These are phyloP conservation scores for Obelidium mucronatum DNA, from an alignment of 192 early-diverging fungal species.

Conservation along the genomic window DNA sequence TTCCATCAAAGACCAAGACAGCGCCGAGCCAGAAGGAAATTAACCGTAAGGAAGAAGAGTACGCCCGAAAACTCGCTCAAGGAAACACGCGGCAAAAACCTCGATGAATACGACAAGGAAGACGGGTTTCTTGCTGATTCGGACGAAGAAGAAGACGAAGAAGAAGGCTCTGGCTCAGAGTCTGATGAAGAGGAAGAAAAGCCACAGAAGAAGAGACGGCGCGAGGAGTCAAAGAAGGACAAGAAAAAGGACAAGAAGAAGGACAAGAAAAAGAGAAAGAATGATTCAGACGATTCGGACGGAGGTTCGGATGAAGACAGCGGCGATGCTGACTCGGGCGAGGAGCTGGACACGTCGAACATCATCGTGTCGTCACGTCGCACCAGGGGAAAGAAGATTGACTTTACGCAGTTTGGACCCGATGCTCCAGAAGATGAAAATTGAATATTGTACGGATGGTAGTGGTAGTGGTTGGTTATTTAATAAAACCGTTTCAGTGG, in stretches of 20 bases:
- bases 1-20: constrained; percentile 9
- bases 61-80: constrained; percentile 5
- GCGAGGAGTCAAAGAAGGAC: background rate
- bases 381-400: constrained; percentile 76
- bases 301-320: constrained; percentile 48
- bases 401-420: constrained; percentile 73
- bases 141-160: constrained; percentile 45
- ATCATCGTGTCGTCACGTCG: constrained; percentile 72
- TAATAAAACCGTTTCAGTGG: background rate
- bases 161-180: constrained; percentile 8
- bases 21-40: constrained; percentile 28
- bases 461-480: background rate
- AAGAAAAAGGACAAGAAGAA: constrained; percentile 41
- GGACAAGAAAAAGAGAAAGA: constrained; percentile 47
- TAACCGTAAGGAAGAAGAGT: constrained; percentile 22
- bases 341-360: constrained; percentile 61
- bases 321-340: constrained; percentile 29
- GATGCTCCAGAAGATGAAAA: constrained; percentile 47
- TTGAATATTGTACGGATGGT: background rate
- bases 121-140: constrained; percentile 44
- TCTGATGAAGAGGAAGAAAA: constrained; percentile 36
- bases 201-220: background rate
- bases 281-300: constrained; percentile 31
- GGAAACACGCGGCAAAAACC: constrained; percentile 39
- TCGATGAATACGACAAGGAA: constrained; percentile 41